Base-by-base conservation (phyloP, 164 flowering plant species). In the Tetrastigma voinierianum region DNA sequence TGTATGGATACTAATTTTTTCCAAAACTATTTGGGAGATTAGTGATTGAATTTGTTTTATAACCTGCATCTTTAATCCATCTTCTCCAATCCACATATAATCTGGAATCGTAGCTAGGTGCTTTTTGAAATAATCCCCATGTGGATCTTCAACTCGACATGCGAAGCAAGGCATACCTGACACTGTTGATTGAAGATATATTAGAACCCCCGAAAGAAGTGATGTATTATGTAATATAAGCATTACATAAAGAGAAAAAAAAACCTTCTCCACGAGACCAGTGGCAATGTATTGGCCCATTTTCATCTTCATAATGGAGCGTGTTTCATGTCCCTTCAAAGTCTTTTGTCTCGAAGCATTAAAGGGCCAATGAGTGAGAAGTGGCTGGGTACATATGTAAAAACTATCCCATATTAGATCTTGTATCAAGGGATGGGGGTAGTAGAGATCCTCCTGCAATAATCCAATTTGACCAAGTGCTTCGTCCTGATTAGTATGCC, bases 131-230 rank as follows among this genome's bases (percentile, higher is more conserved):
- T 70, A 64, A 46, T 79, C 81, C 1, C 87, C 80, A 40, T 73
- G 59, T 10, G 87, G 84, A 52, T 84, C 78, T 74, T 84, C 87
- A 2, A 65, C 82, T 85, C 85, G 82, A 53, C 87, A 84, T 64
- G 82, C 80, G n/a, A n/a, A n/a, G n/a, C n/a, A n/a, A 47, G 82
- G 85, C 87, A 84, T 84, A 66, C 77, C 79, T 13, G 80, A 44
- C 14, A 69, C 83, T 81, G 19, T 19, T 10, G 40, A 25, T 3
- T 25, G 0, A 25, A 25, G 7, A 0, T 4, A 25, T 25, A 25
- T 25, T 25, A 25, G 7, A 3, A 25, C 48, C 32, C 45, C 24
- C n/a, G n/a, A n/a, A n/a, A 47, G 52, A 44, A n/a, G 2, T 19
- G 6, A 9, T 10, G 44, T 20, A n/a, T 18, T 15, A 47, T 20